Evolutionary conservation across 2,329 filamentous ascomycete species (phyloP).

Genomic region (Colletotrichum destructivum): DNA sequence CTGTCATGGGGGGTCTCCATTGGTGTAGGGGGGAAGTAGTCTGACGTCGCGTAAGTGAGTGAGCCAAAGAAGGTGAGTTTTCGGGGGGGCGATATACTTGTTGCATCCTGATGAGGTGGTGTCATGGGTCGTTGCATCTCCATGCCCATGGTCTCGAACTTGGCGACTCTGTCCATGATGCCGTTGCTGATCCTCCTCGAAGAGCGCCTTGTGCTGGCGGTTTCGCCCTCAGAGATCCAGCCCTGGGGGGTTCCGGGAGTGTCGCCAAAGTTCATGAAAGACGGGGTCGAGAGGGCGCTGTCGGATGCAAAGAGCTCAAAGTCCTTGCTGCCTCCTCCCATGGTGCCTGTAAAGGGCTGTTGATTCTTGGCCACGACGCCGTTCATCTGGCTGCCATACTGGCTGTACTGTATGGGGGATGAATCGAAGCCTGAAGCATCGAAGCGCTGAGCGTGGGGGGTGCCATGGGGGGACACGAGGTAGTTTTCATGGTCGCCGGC

Average conservation of each 20-base stretch:
- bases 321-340: constrained; percentile 60
- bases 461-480: constrained; percentile 69
- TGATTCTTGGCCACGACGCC: constrained; percentile 65
- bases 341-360: constrained; percentile 56
- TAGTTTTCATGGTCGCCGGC: constrained; percentile 66
- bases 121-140: constrained; percentile 71
- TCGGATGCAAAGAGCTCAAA: constrained; percentile 66
- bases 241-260: constrained; percentile 57
- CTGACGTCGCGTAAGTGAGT: constrained; percentile 55
- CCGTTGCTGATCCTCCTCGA: constrained; percentile 72
- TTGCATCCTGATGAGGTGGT: constrained; percentile 72
- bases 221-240: constrained; percentile 68
- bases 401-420: constrained; percentile 62
- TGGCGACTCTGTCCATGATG: constrained; percentile 72
- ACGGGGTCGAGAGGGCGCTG: constrained; percentile 64
- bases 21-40: constrained; percentile 78
- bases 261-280: constrained; percentile 66
- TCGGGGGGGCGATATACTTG: constrained; percentile 63
- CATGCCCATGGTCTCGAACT: constrained; percentile 69
- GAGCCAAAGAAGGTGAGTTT: no score
- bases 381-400: constrained; percentile 60
- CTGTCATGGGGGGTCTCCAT: constrained; percentile 73
- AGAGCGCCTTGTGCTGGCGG: constrained; percentile 57
- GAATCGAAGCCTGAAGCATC: constrained; percentile 63
- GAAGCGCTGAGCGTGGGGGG: constrained; percentile 69